Conservation (phyloP, 176 grass and related monocot genomes). For the Musa schizocarpa region DNA sequence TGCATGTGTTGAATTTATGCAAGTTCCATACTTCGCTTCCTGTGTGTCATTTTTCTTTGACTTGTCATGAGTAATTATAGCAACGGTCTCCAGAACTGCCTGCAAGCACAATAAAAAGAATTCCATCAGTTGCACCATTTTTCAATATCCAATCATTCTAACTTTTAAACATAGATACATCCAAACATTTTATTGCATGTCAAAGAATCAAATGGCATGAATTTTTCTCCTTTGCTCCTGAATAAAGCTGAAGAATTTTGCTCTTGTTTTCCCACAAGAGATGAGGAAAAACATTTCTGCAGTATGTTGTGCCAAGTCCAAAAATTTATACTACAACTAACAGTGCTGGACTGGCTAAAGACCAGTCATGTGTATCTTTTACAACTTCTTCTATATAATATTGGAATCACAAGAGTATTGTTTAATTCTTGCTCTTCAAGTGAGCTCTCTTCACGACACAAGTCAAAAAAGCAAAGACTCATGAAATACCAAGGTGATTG, state of each 20-base stretch:
- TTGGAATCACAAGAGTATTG: too few relatives aligned
- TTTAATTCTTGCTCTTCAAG: too few relatives aligned
- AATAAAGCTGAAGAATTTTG: not conserved
- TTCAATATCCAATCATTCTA: not conserved
- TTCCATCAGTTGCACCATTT: constrained; percentile 4
- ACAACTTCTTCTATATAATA: too few relatives aligned
- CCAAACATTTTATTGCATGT: not conserved
- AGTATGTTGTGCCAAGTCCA: too few relatives aligned
- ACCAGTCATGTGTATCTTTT: too few relatives aligned
- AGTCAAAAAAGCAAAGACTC: too few relatives aligned
- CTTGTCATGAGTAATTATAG: constrained; percentile 95
- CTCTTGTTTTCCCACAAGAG: too few relatives aligned
- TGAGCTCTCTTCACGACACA: too few relatives aligned
- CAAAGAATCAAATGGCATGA: not conserved
- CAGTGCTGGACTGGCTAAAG: too few relatives aligned
- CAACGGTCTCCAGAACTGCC: constrained; percentile 95
- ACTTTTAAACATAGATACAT: not conserved
- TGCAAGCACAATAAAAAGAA: constrained; percentile 31
- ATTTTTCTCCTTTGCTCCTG: not conserved
- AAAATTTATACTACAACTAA: too few relatives aligned
- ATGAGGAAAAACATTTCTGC: too few relatives aligned
- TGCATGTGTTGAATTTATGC: constrained; percentile 1
- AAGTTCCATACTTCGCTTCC: constrained; percentile 50
- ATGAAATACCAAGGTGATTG: too few relatives aligned
- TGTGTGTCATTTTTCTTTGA: constrained; percentile 82